phyloP scores from a whole-genome alignment of 495 filamentous ascomycete species.

The Parathielavia appendiculata region DNA sequence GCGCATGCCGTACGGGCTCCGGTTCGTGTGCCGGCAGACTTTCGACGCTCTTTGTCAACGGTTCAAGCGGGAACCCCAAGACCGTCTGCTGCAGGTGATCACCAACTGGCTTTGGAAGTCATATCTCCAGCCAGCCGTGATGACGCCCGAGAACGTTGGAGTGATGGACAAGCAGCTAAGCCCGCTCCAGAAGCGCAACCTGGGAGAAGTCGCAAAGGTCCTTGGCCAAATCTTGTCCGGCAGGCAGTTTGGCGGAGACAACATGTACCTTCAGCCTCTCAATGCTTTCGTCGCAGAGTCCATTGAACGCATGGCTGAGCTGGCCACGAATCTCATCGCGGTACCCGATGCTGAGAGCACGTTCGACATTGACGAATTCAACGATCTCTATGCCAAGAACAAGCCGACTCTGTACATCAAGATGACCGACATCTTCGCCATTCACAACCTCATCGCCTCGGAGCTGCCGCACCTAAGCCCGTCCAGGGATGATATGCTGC shows the following conservation, averaged over 20 bases:
- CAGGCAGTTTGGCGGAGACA: constrained; percentile 83
- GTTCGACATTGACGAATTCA: constrained; percentile 98
- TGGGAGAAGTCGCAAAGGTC: constrained; percentile 86
- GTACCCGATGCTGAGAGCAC: constrained; percentile 81
- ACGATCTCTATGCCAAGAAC: constrained; percentile 90
- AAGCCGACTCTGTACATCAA: constrained; percentile 98
- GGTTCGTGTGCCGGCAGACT: constrained; percentile 82
- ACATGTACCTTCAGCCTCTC: constrained; percentile 90
- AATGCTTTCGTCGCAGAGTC: constrained; percentile 86
- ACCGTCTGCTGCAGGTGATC: constrained; percentile 74
- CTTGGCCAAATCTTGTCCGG: constrained; percentile 81
- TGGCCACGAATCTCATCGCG: constrained; percentile 68
- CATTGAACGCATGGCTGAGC: constrained; percentile 70
- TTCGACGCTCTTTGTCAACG: constrained; percentile 68
- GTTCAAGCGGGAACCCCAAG: constrained; percentile 74
- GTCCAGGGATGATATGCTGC: constrained; percentile 76
- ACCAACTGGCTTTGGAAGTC: constrained; percentile 89
- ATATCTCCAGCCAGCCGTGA: constrained; percentile 84
- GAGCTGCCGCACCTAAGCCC: constrained; percentile 73
- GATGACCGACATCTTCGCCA: constrained; percentile 93
- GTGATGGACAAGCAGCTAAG: constrained; percentile 82
- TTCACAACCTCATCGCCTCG: constrained; percentile 79
- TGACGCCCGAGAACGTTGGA: constrained; percentile 82
- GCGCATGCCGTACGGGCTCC: constrained; percentile 87
- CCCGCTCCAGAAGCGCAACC: constrained; percentile 87